Conservation (phyloP, 148 eudicot genomes). For the Heliosperma pusillum region DNA sequence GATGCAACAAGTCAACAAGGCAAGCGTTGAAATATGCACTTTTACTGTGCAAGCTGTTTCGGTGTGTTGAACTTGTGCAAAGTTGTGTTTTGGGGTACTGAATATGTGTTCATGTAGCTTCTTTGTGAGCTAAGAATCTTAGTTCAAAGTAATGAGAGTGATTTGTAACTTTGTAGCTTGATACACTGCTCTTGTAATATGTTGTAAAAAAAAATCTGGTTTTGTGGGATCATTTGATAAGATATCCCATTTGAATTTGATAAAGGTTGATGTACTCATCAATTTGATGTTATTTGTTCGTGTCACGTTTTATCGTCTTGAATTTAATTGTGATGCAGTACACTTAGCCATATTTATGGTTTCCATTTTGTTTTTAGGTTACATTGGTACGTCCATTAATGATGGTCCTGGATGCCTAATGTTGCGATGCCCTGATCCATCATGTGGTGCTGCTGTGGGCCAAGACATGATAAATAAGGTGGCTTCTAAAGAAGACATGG, state of each 20-base stretch:
- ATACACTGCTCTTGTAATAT: not conserved
- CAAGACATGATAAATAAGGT: constrained; percentile 65
- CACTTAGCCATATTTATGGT: not conserved
- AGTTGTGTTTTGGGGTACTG: no score
- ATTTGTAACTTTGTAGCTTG: not conserved
- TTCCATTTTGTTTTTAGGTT: constrained; percentile 39
- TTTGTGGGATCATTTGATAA: not conserved
- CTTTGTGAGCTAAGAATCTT: not conserved
- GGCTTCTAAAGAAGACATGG: constrained; percentile 56
- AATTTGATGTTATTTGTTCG: not conserved
- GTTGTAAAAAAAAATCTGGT: not conserved
- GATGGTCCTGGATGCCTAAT: constrained; percentile 87
- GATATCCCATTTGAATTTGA: not conserved
- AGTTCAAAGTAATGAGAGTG: not conserved
- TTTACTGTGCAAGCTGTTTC: not conserved
- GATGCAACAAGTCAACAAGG: not conserved
- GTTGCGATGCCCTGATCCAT: constrained; percentile 86
- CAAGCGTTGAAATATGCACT: not conserved
- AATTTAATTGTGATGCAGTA: not conserved
- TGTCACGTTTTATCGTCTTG: not conserved
- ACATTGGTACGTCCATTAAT: constrained; percentile 57
- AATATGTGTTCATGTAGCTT: not conserved
- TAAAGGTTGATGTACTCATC: not conserved
- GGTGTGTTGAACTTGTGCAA: no score
- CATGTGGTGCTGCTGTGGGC: constrained; percentile 83